Conservation (phyloP, 1,284 basidiomycete species). For the Cryptococcus sp. region DNA sequence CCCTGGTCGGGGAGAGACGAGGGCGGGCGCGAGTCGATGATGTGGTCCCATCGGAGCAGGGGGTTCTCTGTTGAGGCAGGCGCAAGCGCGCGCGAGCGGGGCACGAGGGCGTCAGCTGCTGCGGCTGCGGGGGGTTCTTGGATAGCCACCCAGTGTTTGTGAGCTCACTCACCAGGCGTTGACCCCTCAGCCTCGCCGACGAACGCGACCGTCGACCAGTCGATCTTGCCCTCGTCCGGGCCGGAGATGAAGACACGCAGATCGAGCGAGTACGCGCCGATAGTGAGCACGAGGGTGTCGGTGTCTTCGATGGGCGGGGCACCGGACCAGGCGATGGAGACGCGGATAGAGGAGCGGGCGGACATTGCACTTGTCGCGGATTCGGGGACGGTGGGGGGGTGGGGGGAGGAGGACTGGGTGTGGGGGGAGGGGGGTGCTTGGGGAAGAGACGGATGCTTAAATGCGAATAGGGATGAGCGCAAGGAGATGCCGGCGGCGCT, state of each 20-base stretch:
- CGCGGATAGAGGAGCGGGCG: slow-evolving; percentile 29
- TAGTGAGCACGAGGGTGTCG: slow-evolving; percentile 40
- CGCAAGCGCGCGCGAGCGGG: not conserved
- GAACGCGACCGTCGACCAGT: slow-evolving; percentile 28
- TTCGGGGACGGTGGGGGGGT: not conserved
- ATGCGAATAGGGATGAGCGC: not conserved
- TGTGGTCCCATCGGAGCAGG: slow-evolving; percentile 27
- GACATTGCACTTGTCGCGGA: slow-evolving; percentile 11
- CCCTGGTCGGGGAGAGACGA: slow-evolving; percentile 26
- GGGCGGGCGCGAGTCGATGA: slow-evolving; percentile 30
- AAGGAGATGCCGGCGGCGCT: not conserved
- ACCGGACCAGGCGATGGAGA: slow-evolving; percentile 39
- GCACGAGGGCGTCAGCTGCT: not conserved
- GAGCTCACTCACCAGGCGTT: slow-evolving; percentile 12
- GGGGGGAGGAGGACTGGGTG: not conserved
- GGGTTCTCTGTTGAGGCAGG: slow-evolving; percentile 21
- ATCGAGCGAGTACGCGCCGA: slow-evolving; percentile 33
- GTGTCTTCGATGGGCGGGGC: slow-evolving; percentile 30
- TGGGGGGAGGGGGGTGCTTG: not conserved
- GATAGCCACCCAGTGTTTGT: not conserved
- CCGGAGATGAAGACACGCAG: slow-evolving; percentile 28
- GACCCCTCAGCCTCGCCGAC: slow-evolving; percentile 18
- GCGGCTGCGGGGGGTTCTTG: not conserved
- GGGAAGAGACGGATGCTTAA: not conserved
- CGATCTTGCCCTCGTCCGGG: slow-evolving; percentile 20